Conservation (phyloP, 169 alveolate species). For the Plasmodium inui region DNA sequence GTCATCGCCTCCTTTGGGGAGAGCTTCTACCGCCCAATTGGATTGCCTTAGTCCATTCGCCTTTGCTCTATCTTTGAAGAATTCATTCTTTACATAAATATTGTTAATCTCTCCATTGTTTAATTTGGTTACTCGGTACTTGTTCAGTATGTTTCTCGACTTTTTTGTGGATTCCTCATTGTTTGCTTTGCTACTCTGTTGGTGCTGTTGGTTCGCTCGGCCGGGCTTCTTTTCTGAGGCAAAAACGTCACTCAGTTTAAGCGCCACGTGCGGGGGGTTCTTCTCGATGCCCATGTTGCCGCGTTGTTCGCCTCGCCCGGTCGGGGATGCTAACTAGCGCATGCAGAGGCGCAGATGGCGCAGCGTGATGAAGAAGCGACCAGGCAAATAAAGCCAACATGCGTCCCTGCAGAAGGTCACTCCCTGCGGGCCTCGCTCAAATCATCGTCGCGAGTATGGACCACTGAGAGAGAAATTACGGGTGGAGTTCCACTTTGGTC, state of each 20-base stretch:
- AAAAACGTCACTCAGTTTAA: conserved; percentile 62
- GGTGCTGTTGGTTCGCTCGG: not conserved
- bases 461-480: not conserved
- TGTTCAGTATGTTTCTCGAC: conserved; percentile 29
- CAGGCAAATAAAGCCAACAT: not conserved
- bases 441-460: not conserved
- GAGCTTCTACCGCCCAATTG: not conserved
- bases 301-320: not conserved
- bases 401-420: not conserved
- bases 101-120: conserved; percentile 6
- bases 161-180: conserved; percentile 12
- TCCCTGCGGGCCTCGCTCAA: not conserved
- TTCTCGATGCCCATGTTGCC: conserved; percentile 41
- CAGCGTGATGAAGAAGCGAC: not conserved
- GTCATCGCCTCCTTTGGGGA: not conserved
- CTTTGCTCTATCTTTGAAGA: not conserved
- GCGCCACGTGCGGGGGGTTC: not conserved
- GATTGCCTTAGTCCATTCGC: not conserved
- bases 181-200: not conserved
- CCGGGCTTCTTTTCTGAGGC: not conserved
- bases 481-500: not conserved
- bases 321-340: too few relatives aligned
- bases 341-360: not conserved
- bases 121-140: conserved; percentile 43
- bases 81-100: not conserved